A percentile compares a stretch with the other conserved stretches of the same genome.
Evolutionary conservation across 2,329 filamentous ascomycete species (phyloP).

Genomic region (Penicillium psychrosexuale): DNA sequence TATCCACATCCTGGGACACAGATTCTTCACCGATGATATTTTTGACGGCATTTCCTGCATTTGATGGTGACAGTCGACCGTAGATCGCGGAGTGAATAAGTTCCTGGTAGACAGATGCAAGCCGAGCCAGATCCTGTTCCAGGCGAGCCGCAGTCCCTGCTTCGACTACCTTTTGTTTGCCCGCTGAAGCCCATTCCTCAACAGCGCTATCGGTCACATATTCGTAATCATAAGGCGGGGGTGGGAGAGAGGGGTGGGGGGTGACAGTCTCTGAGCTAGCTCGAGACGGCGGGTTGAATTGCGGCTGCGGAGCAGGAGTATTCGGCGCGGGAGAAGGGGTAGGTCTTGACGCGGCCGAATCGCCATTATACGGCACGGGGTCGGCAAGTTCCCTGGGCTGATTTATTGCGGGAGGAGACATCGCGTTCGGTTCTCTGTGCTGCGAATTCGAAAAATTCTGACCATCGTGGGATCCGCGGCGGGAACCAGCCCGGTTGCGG

Average conservation of each 20-base stretch:
- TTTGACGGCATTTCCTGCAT: conserved; percentile 70
- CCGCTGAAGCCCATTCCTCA: conserved; percentile 63
- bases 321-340: conserved; percentile 24
- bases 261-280: conserved; percentile 17
- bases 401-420: conserved; percentile 32
- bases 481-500: conserved; percentile 35
- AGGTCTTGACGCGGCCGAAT: conserved; percentile 11
- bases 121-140: conserved; percentile 64
- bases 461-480: conserved; percentile 37
- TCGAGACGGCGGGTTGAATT: conserved; percentile 20
- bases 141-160: conserved; percentile 62
- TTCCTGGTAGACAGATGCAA: conserved; percentile 79
- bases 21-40: conserved; percentile 65
- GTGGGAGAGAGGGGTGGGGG: conserved; percentile 21
- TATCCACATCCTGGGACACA: conserved; percentile 48
- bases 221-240: conserved; percentile 64
- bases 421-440: conserved; percentile 21
- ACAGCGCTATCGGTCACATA: conserved; percentile 70
- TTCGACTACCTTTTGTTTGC: conserved; percentile 65
- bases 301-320: conserved; percentile 17
- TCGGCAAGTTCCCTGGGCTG: conserved; percentile 32
- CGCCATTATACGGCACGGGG: conserved; percentile 30
- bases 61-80: conserved; percentile 61
- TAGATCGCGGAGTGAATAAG: conserved; percentile 73
- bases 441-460: conserved; percentile 34